phyloP scores from a whole-genome alignment of 1,139 yeast species.

The Suhomyces choctaworum region DNA sequence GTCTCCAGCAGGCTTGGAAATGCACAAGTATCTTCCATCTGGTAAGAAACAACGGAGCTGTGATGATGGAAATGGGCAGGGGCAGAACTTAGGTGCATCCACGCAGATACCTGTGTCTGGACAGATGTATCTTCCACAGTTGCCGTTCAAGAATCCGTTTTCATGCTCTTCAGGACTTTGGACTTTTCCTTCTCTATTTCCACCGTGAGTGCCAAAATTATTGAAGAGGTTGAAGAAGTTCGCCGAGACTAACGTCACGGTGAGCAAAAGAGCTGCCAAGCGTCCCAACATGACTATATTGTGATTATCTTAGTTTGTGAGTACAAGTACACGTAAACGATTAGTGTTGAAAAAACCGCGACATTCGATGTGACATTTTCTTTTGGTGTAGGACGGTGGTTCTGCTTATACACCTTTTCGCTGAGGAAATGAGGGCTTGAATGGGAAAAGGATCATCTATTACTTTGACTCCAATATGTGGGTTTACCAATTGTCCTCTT shows the following conservation, averaged over 20 bases:
- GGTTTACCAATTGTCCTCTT: too few species aligned
- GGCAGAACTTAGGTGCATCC: conserved; percentile 66
- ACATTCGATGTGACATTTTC: too few species aligned
- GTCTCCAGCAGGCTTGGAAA: conserved; percentile 71
- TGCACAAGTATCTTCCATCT: conserved; percentile 67
- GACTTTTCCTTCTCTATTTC: conserved; percentile 21
- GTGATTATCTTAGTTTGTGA: too few species aligned
- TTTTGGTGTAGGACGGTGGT: too few species aligned
- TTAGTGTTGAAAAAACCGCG: too few species aligned
- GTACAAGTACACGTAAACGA: too few species aligned
- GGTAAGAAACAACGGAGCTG: conserved; percentile 82
- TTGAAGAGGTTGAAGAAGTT: conserved; percentile 39
- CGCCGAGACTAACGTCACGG: conserved; percentile 22
- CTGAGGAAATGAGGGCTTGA: too few species aligned
- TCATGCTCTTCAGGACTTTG: conserved; percentile 33
- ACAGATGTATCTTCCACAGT: conserved; percentile 75
- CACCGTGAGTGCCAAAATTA: conserved; percentile 24
- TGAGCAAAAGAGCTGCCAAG: conserved; percentile 11
- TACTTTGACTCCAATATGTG: too few species aligned
- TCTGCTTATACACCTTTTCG: too few species aligned
- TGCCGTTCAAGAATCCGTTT: conserved; percentile 31
- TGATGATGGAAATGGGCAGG: conserved; percentile 86
- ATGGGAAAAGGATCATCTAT: too few species aligned
- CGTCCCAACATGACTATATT: conserved; percentile 14
- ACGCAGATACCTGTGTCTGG: conserved; percentile 84